Evolutionary conservation across 2,329 filamentous ascomycete species (phyloP), one percentile per base, ranked within the genome.

Genomic region (Calcarisporium arbuscula): DNA sequence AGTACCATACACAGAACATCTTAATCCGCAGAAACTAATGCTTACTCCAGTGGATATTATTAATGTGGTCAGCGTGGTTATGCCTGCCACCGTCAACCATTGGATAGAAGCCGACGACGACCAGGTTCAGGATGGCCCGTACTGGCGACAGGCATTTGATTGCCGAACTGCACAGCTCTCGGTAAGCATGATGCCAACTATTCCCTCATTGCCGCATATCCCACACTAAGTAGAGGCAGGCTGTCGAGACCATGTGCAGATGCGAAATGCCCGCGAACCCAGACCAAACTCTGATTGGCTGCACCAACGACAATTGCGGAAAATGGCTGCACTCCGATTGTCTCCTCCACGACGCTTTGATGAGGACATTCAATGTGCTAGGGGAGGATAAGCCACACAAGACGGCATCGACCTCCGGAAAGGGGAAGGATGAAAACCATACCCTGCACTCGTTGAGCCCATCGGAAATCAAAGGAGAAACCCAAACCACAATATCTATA

Each of bases 11-110:
- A n/a, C n/a, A n/a, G n/a, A n/a, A n/a, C n/a, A n/a, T n/a, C n/a
- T n/a, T n/a, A n/a, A n/a, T n/a, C n/a, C n/a, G n/a, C n/a, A n/a
- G n/a, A n/a, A n/a, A n/a, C n/a, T n/a, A n/a, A n/a, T n/a, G n/a
- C n/a, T n/a, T n/a, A n/a, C n/a, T n/a, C n/a, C 28, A 76, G 73
- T 86, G 80, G 80, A 84, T 38, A 73, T 87, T 27, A 82, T 87
- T 54, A 82, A 85, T 42, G 82, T 82, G 5, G 71, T 79, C 50
- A 79, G 78, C 34, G 78, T 86, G 12, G 77, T 80, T n/a, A 72
- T 72, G 18, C 62, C 62, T 28, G 73, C 81, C 2, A 62, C 66
- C 5, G 75, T 86, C 14, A 72, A 74, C 38, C 72, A 82, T 46
- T 85, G 82, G 78, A 71, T 77, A 26, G 83, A 88, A 47, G 63